Percentiles rank a stretch among this genome's conserved stretches.
Conservation (phyloP, 768 basidiomycete species). For the Chalciporus chontae region DNA sequence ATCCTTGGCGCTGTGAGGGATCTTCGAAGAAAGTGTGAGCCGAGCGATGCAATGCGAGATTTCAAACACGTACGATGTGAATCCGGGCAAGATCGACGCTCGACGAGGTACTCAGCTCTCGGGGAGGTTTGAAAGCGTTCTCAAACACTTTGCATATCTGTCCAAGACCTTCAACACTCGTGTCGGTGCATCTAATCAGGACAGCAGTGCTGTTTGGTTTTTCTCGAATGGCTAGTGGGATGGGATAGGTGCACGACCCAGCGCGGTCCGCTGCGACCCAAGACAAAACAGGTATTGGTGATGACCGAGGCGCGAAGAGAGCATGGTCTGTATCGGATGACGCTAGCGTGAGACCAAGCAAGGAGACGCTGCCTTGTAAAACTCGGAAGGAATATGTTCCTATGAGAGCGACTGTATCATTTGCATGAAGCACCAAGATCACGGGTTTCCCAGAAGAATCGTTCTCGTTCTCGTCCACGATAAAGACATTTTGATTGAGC, state of each 20-base stretch:
- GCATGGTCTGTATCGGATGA: conserved; percentile 41
- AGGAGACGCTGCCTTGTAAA: conserved; percentile 54
- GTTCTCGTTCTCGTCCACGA: neutral
- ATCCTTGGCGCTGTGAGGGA: conserved; percentile 26
- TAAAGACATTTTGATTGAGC: conserved; percentile 35
- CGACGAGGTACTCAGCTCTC: conserved; percentile 18
- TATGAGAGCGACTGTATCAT: conserved; percentile 60
- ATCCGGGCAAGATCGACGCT: conserved; percentile 48
- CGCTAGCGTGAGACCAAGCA: conserved; percentile 53
- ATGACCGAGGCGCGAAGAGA: conserved; percentile 74
- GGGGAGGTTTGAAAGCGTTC: conserved; percentile 55
- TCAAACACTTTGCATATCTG: conserved; percentile 60
- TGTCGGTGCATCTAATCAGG: conserved; percentile 52
- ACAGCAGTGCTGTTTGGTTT: conserved; percentile 39
- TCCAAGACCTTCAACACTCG: conserved; percentile 66
- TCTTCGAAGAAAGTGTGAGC: conserved; percentile 20
- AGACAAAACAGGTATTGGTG: conserved; percentile 63
- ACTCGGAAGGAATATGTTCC: conserved; percentile 64
- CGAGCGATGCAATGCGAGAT: conserved; percentile 5
- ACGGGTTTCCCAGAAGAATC: conserved; percentile 21
- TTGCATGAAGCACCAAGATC: conserved; percentile 42
- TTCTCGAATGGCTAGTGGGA: conserved; percentile 12
- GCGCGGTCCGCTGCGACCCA: conserved; percentile 18
- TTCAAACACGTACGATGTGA: conserved; percentile 40
- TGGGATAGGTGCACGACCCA: conserved; percentile 12